Evolutionary conservation across 257 asterid genomes (phyloP), one percentile per base, ranked within the genome.

Genomic region (Solanum lignicaule): DNA sequence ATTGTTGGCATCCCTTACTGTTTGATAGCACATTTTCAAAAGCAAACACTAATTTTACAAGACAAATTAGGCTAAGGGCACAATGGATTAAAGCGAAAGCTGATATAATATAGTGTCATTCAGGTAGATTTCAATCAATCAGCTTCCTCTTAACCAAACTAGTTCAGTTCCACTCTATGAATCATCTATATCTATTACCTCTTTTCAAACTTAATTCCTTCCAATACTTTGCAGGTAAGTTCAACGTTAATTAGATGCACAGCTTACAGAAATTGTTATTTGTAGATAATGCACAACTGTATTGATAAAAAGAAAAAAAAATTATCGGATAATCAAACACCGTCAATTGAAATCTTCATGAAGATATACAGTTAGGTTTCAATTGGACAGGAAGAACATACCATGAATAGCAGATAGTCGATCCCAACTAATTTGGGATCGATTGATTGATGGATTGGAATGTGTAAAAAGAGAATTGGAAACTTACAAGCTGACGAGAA

Each of bases 401-500:
- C 32, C 41, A 75, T 38, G 33, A 75, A n/a, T 12, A 41, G 33
- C 65, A 27, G 21, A 25, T 33, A 20, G 25, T 66, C 23, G 27
- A 62, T 20, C 73, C 15, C 35, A 72, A 43, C 12, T 84, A 55
- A 46, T 71, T 72, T 11, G 87, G 62, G 52, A 72, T 83, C 13
- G 68, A 16, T 36, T 12, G 21, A 12, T 48, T 7, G n/a, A 83
- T 16, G 2, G 66, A 87, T 89, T 41, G 48, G 8, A 65, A 87
- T 83, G 23, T 13, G 62, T 8, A 72, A 73, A 76, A 83, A 35
- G 46, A 52, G 9, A 29, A 4, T 38, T 69, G 38, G 33, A 82
- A 41, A 68, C 94, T 92, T 89, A 95, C 98, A 20, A 93, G 93
- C 55, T 94, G 96, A 72, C 96, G 95, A 90, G 96, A 90, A 88